Base-by-base conservation (phyloP, 75 land plant genomes). In the Larix kaempferi region DNA sequence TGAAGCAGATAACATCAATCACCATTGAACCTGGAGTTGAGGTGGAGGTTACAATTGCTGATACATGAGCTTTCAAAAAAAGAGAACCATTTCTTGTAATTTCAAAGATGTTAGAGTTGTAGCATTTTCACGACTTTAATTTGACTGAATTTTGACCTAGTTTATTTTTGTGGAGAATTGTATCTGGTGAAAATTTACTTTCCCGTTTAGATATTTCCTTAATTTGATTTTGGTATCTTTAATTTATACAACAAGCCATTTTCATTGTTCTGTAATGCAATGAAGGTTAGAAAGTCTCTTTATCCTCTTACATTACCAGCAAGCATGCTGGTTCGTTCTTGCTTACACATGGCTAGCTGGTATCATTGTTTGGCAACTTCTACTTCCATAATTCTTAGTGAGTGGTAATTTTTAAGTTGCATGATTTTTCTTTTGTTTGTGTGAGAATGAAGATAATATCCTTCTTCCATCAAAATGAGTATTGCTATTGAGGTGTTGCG, bases 21-120 rank as follows among this genome's bases (percentile, higher is more conserved):
- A 92, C 89, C 52, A 93, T 93, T 72, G 95, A 93, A 76, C 95
- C 95, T 66, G 95, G 95, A 77, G 95, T 93, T 6, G 95, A 93
- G 80, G 96, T 93, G 71, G 95, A 93, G 61, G 95, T 93, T 39
- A 93, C 95, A 21, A 89, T 93, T 79, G 94, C 95, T 1, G 94
- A 91, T 79, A 75, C 72, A 14, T 88, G 69, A 83, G 57, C 44
- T 2, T 22, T 10, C 54, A 21, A 69, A 69, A 69, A 0, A 1
- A 39, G 21, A 69, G 73, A 3, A 3, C 73, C 3, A 22, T 7
- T n/a, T 41, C 10, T 39, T 37, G 44, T 69, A 37, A 41, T 69
- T 3, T 21, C 41, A 22, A 69, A 69, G 29, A 13, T 27, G 27
- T 26, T 13, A 10, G 54, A 13, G 65, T 13, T 62, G 13, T 62